Percentiles rank a stretch among this genome's conserved stretches.
Evolutionary conservation across 2,329 filamentous ascomycete species (phyloP).

Genomic region (Endoconidiophora polonica): DNA sequence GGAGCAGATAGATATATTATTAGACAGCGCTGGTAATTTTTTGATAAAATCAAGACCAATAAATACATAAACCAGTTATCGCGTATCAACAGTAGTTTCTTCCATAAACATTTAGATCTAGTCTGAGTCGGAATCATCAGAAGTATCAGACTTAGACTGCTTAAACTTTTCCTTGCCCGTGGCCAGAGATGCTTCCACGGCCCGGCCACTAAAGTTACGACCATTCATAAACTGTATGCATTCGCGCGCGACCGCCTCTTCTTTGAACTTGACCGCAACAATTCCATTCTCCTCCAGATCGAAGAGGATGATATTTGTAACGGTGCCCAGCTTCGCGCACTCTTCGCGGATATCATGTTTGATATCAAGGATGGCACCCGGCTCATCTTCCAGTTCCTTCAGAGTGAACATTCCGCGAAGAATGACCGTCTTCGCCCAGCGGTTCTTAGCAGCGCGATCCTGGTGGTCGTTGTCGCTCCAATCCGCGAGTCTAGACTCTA

Average conservation of each 20-base stretch:
- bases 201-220: conserved; percentile 57
- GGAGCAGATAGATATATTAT: neutral
- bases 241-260: conserved; percentile 49
- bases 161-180: conserved; percentile 57
- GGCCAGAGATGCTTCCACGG: conserved; percentile 54
- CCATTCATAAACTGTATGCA: conserved; percentile 67
- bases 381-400: conserved; percentile 69
- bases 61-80: neutral
- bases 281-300: conserved; percentile 75
- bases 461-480: conserved; percentile 67
- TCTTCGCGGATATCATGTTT: conserved; percentile 89
- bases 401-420: conserved; percentile 89
- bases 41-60: neutral
- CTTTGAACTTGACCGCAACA: conserved; percentile 66
- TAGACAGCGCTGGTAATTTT: neutral
- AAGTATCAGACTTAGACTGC: conserved; percentile 38
- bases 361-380: conserved; percentile 70
- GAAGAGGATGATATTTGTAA: conserved; percentile 83
- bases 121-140: conserved; percentile 9
- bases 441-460: conserved; percentile 29
- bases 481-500: conserved; percentile 81
- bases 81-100: neutral
- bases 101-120: neutral
- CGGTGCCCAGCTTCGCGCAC: conserved; percentile 67
- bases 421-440: conserved; percentile 69